Evolutionary conservation across 2,329 filamentous ascomycete genomes (phyloP), one percentile per base, ranked within the genome.

Genomic region (Neonectria coccinea): DNA sequence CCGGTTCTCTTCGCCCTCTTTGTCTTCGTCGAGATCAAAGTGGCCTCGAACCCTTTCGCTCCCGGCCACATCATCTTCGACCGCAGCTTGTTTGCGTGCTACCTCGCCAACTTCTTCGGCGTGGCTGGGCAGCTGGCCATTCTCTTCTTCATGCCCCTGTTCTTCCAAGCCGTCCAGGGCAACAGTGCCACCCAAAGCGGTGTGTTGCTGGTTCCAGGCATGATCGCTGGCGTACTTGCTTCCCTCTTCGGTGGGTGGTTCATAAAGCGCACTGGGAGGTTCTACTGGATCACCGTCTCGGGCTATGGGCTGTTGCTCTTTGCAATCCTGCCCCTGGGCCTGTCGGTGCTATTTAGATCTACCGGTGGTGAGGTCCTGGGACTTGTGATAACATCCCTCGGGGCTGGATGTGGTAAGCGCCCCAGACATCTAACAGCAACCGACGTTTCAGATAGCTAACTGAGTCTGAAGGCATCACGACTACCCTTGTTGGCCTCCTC

Each of bases 81-180:
- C 73, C 83, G 84, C 7, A 85, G 85, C 7, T 82, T 94, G 29
- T 84, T 92, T 54, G 87, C 91, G 3, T 88, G 86, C 75, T 94
- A 91, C 71, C 77, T 89, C 1, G 88, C 87, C 75, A 93, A 93
- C 76, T 92, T 93, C 79, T 93, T 92, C 76, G 84, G 86, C 56
- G 86, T 91, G 57, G 87, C 83, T 1, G 89, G 86, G 14, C 79
- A 83, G 65, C 79, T 82, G 73, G 85, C 86, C 0, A 79, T 85
- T 1, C 68, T 92, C 4, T 95, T 93, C 81, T 92, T 92, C 78
- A 80, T 92, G n/a, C 91, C 92, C 1, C 81, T 95, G 2, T 93
- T 91, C 78, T 92, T 92, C 78, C 92, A 95, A 78, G 91, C 90
- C 5, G 89, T 91, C 1, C 83, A 90, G 54, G 88, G 87, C 5